These are phyloP conservation scores for Sutorius eximius DNA, from an alignment of 1,284 basidiomycete genomes.

Conservation along the genomic window DNA sequence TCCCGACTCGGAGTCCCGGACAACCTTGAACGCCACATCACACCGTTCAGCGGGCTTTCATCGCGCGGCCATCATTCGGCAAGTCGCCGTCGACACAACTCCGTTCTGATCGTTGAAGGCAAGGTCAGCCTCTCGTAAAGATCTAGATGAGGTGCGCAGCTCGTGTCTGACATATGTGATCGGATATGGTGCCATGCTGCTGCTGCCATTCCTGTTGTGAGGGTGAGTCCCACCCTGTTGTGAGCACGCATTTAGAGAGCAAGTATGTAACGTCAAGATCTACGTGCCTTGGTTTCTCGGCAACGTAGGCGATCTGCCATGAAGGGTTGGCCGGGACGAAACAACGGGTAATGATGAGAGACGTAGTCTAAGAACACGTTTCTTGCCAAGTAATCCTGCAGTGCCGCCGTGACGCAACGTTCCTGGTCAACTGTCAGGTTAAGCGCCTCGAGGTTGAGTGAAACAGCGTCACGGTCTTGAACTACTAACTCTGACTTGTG, in stretches of 20 bases:
- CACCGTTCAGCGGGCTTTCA: no score
- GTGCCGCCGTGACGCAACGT: neutral
- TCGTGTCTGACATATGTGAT: neutral
- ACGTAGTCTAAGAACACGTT: neutral
- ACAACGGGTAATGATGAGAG: neutral
- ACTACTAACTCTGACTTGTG: no score
- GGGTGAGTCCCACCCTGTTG: no score
- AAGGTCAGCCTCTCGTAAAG: neutral
- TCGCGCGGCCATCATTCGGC: no score
- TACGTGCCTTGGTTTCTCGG: neutral
- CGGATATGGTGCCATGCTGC: neutral
- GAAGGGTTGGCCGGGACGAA: neutral
- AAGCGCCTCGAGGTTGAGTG: no score
- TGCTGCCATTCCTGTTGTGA: neutral
- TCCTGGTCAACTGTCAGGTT: no score
- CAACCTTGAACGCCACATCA: no score
- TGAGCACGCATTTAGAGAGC: neutral
- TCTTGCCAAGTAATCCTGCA: neutral
- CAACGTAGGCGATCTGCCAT: neutral
- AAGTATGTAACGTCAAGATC: neutral
- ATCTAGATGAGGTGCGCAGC: neutral
- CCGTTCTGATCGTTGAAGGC: neutral
- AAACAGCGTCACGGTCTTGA: no score
- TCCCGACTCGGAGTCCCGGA: no score
- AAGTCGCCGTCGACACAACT: neutral